These are phyloP conservation scores for Mycena haematopus DNA, from an alignment of 768 basidiomycete genomes.

Conservation along the genomic window DNA sequence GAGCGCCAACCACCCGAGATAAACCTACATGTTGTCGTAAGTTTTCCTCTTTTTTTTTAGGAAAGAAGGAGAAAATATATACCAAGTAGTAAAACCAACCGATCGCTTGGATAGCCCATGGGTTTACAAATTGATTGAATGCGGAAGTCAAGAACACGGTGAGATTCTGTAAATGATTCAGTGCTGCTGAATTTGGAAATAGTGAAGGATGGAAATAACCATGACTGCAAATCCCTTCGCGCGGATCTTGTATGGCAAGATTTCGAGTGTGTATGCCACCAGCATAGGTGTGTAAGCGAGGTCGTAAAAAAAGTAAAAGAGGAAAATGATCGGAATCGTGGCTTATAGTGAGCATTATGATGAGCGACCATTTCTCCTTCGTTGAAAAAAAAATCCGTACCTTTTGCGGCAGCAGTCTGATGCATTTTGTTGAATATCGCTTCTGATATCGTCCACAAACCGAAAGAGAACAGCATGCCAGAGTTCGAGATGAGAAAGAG, in stretches of 20 bases:
- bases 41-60: no score
- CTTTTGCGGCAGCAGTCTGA: slow-evolving; percentile 50
- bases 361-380: not conserved
- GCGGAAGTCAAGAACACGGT: slow-evolving; percentile 69
- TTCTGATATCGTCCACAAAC: slow-evolving; percentile 59
- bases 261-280: slow-evolving; percentile 70
- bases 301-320: slow-evolving; percentile 62
- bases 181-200: slow-evolving; percentile 5
- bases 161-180: slow-evolving; percentile 53
- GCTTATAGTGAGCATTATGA: slow-evolving; percentile 43
- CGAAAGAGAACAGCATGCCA: slow-evolving; percentile 57
- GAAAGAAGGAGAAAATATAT: slow-evolving; percentile 45
- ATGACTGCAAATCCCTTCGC: slow-evolving; percentile 83
- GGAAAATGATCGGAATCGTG: slow-evolving; percentile 71
- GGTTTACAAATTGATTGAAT: slow-evolving; percentile 84
- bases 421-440: slow-evolving; percentile 50
- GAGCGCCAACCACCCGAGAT: slow-evolving; percentile 68
- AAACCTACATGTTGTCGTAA: slow-evolving; percentile 31
- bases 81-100: slow-evolving; percentile 64
- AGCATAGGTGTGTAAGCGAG: slow-evolving; percentile 78
- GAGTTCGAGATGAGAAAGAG: slow-evolving; percentile 71
- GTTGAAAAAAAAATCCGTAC: slow-evolving; percentile 22
- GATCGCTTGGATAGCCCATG: slow-evolving; percentile 67
- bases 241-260: slow-evolving; percentile 79
- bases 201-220: slow-evolving; percentile 44